A percentile compares a stretch with the other conserved stretches of the same genome.
Conservation (phyloP, 495 filamentous ascomycete genomes). For the Aspergillus steynii region DNA sequence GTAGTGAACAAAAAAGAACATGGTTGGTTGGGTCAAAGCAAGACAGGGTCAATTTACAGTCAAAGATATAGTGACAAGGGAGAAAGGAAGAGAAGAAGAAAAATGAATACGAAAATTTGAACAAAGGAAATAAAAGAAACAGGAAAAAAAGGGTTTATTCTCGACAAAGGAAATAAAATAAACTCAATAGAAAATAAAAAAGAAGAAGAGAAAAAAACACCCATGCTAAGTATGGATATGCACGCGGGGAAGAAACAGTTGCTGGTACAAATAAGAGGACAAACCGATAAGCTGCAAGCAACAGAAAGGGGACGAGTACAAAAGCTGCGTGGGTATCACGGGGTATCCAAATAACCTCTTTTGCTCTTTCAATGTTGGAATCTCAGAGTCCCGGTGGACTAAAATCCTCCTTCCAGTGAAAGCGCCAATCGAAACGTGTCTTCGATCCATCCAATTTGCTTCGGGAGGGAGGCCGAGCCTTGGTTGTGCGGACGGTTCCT, state of each 20-base stretch:
- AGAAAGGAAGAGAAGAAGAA: constrained; percentile 26
- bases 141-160: constrained; percentile 38
- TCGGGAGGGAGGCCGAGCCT: constrained; percentile 5
- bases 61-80: constrained; percentile 43
- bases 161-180: constrained; percentile 18
- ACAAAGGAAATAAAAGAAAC: constrained; percentile 31
- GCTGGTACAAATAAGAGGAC: constrained; percentile 28
- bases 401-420: constrained; percentile 27
- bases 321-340: constrained; percentile 49
- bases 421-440: constrained; percentile 17
- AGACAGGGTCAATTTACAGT: constrained; percentile 39
- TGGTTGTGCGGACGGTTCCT: not conserved
- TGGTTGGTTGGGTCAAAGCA: constrained; percentile 8
- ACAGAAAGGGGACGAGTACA: constrained; percentile 29
- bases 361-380: constrained; percentile 35
- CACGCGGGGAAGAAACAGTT: constrained; percentile 22
- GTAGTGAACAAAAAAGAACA: not conserved
- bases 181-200: constrained; percentile 17
- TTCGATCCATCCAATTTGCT: constrained; percentile 20
- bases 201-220: constrained; percentile 32
- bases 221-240: constrained; percentile 38
- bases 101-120: constrained; percentile 10
- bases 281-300: constrained; percentile 42
- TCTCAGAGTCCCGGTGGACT: constrained; percentile 23
- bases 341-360: constrained; percentile 46